These are phyloP conservation scores for Eutrema heterophyllum DNA, from an alignment of 345 rosid species.

Conservation along the genomic window DNA sequence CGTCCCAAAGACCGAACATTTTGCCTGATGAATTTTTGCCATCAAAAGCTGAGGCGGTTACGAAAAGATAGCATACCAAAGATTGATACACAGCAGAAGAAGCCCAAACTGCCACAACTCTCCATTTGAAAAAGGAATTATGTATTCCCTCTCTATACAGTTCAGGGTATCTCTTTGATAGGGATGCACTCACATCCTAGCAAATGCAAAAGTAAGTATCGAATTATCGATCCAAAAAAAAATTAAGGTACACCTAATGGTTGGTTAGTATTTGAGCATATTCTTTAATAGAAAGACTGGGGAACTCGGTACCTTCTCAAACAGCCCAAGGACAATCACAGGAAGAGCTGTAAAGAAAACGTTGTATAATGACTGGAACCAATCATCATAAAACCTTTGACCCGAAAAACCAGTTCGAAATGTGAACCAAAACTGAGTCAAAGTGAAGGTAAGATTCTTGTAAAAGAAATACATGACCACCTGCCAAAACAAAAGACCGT, in stretches of 20 bases:
- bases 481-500: conserved; percentile 44
- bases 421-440: conserved; percentile 99
- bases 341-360: conserved; percentile 92
- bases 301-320: conserved; percentile 62
- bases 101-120: conserved; percentile 85
- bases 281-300: not conserved
- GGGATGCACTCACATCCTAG: conserved; percentile 94
- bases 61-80: conserved; percentile 65
- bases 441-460: conserved; percentile 93
- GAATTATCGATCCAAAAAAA: not conserved
- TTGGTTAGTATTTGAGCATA: not conserved
- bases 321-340: conserved; percentile 84
- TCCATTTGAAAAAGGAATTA: conserved; percentile 83
- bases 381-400: conserved; percentile 97
- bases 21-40: conserved; percentile 71
- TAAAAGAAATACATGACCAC: conserved; percentile 93
- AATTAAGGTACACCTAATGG: not conserved
- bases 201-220: conserved; percentile 6
- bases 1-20: conserved; percentile 90
- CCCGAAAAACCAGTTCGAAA: conserved; percentile 96
- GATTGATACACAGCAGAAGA: conserved; percentile 85
- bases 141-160: conserved; percentile 85
- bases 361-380: conserved; percentile 95
- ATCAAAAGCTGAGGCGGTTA: conserved; percentile 46
- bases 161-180: conserved; percentile 92